A percentile compares a stretch with the other conserved stretches of the same genome.
Evolutionary conservation across 2,329 filamentous ascomycete genomes (phyloP).

Genomic region (Penicillium palitans): DNA sequence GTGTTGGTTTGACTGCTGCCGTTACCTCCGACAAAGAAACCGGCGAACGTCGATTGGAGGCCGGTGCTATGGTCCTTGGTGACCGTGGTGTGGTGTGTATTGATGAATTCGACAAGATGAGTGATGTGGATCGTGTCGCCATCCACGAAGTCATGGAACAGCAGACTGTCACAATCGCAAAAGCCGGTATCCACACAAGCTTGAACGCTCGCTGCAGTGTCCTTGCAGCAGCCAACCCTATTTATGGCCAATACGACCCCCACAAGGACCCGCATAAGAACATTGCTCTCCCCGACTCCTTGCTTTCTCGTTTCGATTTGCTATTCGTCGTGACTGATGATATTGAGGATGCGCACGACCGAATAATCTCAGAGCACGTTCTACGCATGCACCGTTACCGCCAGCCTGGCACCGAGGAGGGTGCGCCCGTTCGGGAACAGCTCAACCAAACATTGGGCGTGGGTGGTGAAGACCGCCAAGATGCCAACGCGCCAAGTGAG

Average conservation of each 20-base stretch:
- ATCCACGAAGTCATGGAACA: constrained; percentile 99
- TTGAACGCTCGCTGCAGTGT: constrained; percentile 96
- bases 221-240: constrained; percentile 92
- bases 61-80: constrained; percentile 97
- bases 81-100: constrained; percentile 98
- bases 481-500: constrained; percentile 72
- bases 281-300: constrained; percentile 92
- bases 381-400: constrained; percentile 96
- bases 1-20: constrained; percentile 94
- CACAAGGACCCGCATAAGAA: constrained; percentile 99
- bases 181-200: constrained; percentile 96
- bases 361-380: constrained; percentile 92
- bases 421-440: constrained; percentile 89
- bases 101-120: constrained; percentile 99
- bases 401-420: constrained; percentile 88
- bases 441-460: constrained; percentile 81
- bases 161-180: constrained; percentile 98
- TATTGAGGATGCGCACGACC: constrained; percentile 89
- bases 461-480: constrained; percentile 73
- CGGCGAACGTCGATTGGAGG: constrained; percentile 88
- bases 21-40: constrained; percentile 98
- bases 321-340: constrained; percentile 97
- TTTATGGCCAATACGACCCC: constrained; percentile 96
- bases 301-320: constrained; percentile 97
- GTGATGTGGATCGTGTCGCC: constrained; percentile 92